Evolutionary conservation across 108 stramenopile genomes (phyloP), one percentile per base, ranked within the genome.

Genomic region (Cyclotella distinguenda): DNA sequence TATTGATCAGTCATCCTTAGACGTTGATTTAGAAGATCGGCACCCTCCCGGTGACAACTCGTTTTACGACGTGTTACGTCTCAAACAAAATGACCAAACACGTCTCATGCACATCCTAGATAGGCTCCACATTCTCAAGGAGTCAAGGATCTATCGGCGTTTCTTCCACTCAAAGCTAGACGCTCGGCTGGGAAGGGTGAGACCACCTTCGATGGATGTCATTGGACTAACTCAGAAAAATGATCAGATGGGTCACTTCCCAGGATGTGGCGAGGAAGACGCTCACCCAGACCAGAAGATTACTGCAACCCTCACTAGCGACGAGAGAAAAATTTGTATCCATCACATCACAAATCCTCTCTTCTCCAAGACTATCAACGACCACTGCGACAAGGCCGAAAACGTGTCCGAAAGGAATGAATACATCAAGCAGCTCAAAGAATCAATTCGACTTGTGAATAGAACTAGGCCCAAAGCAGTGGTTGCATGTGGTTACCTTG

Each of bases 1-100:
- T 51, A 87, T 73, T 9, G 62, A 81, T 47, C 64, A 77, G 31
- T 84, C 88, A 33, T 79, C 86, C 22, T 36, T 80, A 8, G 71
- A 86, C 58, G 53, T 88, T 16, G 86, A 88, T 34, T 18, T 89
- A 18, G 81, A 82, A 58, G 86, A 92, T 21, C 39, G 56, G 27
- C 84, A 91, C 58, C 87, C 87, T 23, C 90, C 94, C 18, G 89
- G 91, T n/a, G 83, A 85, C 46, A 81, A 83, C 15, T 82, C 82
- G 8, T 50, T 55, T 3, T 79, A 83, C 60, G 90, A 92, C 62
- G 71, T 85, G 56, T 57, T 81, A 15, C 84, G 87, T 46, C 72
- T 94, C 15, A 66, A 62, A 15, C 30, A 40, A 19, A 30, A 65
- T 1, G 89, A 95, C 56, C 66, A 82, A 52, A 77, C 62, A 18